These are phyloP conservation scores for Phialophora verrucosa DNA, from an alignment of 2,329 filamentous ascomycete genomes.

Conservation along the genomic window DNA sequence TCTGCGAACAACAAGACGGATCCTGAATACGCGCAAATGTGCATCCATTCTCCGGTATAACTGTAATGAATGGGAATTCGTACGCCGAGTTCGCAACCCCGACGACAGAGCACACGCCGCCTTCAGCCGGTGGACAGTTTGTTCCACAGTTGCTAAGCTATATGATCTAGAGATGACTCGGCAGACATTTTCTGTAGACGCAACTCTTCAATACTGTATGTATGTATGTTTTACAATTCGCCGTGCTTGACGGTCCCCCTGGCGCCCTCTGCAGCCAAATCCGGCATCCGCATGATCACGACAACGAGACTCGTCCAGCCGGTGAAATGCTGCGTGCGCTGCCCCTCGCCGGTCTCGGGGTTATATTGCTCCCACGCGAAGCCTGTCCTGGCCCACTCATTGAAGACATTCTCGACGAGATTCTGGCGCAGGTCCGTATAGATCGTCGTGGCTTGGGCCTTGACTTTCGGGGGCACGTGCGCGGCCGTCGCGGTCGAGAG, in stretches of 20 bases:
- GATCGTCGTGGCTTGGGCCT: slow-evolving; percentile 67
- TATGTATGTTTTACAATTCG: background rate
- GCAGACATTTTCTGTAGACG: too few relatives aligned
- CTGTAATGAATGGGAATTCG: too few relatives aligned
- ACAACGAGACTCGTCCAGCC: slow-evolving; percentile 99
- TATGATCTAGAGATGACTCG: too few relatives aligned
- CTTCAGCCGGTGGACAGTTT: too few relatives aligned
- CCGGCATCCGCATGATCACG: slow-evolving; percentile 95
- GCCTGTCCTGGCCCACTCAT: slow-evolving; percentile 85
- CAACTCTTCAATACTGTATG: too few relatives aligned
- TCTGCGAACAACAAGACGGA: too few relatives aligned
- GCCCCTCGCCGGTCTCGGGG: slow-evolving; percentile 88
- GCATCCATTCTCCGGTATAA: too few relatives aligned
- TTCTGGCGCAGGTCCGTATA: slow-evolving; percentile 81
- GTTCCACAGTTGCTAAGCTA: too few relatives aligned
- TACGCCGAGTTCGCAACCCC: too few relatives aligned
- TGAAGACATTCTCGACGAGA: slow-evolving; percentile 85
- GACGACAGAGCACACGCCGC: too few relatives aligned
- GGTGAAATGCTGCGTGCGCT: slow-evolving; percentile 96
- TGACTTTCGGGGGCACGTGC: slow-evolving; percentile 32
- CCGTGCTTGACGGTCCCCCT: background rate
- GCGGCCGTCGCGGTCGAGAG: slow-evolving; percentile 54
- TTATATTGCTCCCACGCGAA: slow-evolving; percentile 99
- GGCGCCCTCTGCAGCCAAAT: slow-evolving; percentile 51
- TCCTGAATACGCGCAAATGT: too few relatives aligned